Evolutionary conservation across 257 asterid species (phyloP), one percentile per base, ranked within the genome.

Genomic region (Solanum chiquidenum): DNA sequence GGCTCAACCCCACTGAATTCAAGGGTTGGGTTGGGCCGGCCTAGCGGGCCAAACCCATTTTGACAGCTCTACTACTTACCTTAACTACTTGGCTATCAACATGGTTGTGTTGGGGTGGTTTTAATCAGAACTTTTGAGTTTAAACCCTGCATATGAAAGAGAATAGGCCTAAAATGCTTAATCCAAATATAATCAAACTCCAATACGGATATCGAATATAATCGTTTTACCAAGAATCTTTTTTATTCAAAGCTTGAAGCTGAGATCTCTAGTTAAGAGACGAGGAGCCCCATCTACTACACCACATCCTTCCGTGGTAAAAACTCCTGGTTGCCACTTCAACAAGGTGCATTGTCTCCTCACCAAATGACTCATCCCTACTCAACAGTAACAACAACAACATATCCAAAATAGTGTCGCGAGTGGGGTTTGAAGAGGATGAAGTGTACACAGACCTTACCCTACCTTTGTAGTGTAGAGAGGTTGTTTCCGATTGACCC

Each of bases 291-390:
- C 2, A 55, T 18, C n/a, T 55, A 55, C 11, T 55, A 55, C n/a
- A 18, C 64, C n/a, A 18, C 0, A 55, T 55, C 64, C 64, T 55
- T 58, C 1, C 27, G 5, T 21, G 25, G 27, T 21, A 34, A 64
- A 66, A 66, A 66, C 73, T 66, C 73, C 77, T 71, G 1, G 40
- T 71, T 71, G 4, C 42, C 79, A 4, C 44, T 27, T 73, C 79
- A 38, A 73, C 77, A 86, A 72, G 66, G 35, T 34, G 62, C 52
- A 46, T 62, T 88, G 75, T 86, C 86, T 88, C 86, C 90, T 90
- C 13, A n/a, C 72, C 72, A 64, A 64, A 64, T n/a, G 72, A 64
- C 7, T 64, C 18, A n/a, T 64, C 72, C 33, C 18, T 5, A 10
- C 33, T 64, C 33, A 64, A 64, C 72, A 5, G n/a, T n/a, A n/a